Conservation (phyloP, 768 basidiomycete genomes). For the Hygrocybe punicea region DNA sequence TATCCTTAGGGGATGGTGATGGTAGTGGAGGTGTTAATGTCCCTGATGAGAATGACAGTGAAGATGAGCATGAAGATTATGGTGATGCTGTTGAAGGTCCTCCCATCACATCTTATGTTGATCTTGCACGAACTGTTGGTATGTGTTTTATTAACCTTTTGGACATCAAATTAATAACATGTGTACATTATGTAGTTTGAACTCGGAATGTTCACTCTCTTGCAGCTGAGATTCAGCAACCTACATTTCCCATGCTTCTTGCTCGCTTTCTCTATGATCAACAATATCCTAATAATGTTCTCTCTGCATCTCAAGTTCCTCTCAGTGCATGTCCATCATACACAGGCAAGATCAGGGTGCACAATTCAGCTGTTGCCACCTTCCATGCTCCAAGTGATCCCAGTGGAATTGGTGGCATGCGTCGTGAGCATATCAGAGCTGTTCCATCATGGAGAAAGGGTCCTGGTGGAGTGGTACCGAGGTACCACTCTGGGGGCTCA, state of each 20-base stretch:
- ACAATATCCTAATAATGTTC: background rate
- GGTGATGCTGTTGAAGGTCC: conserved; percentile 3
- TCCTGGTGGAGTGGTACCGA: too few relatives aligned
- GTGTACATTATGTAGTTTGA: conserved; percentile 2
- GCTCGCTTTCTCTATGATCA: conserved; percentile 25
- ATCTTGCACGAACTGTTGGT: conserved; percentile 4
- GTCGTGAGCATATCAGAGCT: conserved; percentile 22
- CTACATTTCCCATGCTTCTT: conserved; percentile 19
- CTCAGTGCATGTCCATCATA: background rate
- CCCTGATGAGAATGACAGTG: background rate
- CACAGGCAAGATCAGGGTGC: background rate
- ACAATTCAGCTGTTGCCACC: conserved; percentile 13
- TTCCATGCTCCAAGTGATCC: conserved; percentile 30
- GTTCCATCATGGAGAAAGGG: conserved; percentile 4
- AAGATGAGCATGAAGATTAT: background rate
- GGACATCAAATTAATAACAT: background rate
- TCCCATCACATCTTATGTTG: background rate
- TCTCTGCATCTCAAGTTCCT: background rate
- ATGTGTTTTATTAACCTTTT: background rate
- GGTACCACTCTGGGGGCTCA: too few relatives aligned
- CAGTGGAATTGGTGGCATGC: conserved; percentile 26
- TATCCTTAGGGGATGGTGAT: background rate
- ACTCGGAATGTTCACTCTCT: background rate
- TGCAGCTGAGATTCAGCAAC: conserved; percentile 5
- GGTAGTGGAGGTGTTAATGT: background rate